phyloP scores from a whole-genome alignment of 495 filamentous ascomycete genomes.

The Pseudevernia furfuracea region DNA sequence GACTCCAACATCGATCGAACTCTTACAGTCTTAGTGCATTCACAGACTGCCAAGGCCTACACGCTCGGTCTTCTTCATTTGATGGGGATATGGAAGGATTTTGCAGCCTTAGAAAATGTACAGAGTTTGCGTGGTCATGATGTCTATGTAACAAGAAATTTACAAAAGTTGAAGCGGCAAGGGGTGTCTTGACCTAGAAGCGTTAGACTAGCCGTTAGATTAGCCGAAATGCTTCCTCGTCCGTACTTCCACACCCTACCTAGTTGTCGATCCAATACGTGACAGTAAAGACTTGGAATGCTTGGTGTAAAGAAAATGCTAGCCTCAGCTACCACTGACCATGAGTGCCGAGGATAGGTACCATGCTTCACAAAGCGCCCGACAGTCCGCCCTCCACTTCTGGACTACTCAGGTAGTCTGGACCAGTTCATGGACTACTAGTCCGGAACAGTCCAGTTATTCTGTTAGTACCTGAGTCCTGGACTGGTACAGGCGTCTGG shows the following conservation, averaged over 20 bases:
- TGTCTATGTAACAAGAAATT: background rate
- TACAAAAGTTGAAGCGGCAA: background rate
- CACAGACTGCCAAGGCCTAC: background rate
- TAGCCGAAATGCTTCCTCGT: too few species aligned
- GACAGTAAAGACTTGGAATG: background rate
- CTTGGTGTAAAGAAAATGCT: too few species aligned
- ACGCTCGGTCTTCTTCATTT: background rate
- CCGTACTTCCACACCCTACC: too few species aligned
- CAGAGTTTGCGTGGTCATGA: background rate
- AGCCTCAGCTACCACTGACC: too few species aligned
- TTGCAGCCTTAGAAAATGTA: background rate
- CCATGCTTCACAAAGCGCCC: too few species aligned
- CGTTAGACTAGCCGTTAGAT: background rate
- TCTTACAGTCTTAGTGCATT: background rate
- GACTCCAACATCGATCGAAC: background rate
- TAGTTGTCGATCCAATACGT: background rate
- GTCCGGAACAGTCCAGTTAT: too few species aligned
- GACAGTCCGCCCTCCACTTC: too few species aligned
- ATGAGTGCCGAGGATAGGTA: too few species aligned
- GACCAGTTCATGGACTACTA: too few species aligned
- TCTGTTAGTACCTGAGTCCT: too few species aligned
- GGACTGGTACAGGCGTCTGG: too few species aligned
- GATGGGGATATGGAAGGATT: background rate
- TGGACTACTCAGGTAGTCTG: too few species aligned
- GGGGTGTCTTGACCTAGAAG: background rate